These are phyloP conservation scores for Blumeriella jaapii DNA, from an alignment of 2,329 filamentous ascomycete genomes.

Conservation along the genomic window DNA sequence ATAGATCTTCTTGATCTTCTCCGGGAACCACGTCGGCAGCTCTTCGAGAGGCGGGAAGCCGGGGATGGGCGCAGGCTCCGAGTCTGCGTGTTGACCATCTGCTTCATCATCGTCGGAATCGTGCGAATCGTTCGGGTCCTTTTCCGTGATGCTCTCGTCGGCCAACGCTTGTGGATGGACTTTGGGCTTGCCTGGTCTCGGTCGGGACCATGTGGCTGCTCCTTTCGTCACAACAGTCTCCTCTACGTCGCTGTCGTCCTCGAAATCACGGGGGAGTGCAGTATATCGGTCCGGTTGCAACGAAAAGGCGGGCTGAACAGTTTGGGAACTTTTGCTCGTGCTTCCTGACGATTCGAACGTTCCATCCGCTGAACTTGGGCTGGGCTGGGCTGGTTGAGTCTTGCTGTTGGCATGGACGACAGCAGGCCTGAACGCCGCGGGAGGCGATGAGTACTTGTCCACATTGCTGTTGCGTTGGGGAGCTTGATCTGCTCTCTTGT, in stretches of 20 bases:
- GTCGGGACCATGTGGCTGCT: not conserved
- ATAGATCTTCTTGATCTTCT: slow-evolving; percentile 12
- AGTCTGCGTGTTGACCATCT: not conserved
- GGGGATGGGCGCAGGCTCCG: not conserved
- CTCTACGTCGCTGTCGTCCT: slow-evolving; percentile 1
- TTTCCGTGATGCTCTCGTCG: too few species aligned
- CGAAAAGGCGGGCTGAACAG: not conserved
- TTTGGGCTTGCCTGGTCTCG: not conserved
- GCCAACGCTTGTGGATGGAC: not conserved
- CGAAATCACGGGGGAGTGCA: not conserved
- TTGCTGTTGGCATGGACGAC: too few species aligned
- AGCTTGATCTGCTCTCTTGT: not conserved
- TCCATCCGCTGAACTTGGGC: too few species aligned
- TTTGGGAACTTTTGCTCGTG: not conserved
- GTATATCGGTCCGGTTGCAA: not conserved
- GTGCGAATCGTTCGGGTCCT: not conserved
- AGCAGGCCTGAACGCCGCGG: not conserved
- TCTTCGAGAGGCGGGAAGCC: slow-evolving; percentile 8
- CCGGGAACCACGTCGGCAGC: slow-evolving; percentile 10
- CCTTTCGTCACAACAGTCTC: slow-evolving; percentile 4
- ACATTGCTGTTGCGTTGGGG: not conserved
- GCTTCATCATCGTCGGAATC: slow-evolving; percentile 2
- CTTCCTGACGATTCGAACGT: not conserved
- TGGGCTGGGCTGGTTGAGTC: too few species aligned
- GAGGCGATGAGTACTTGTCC: too few species aligned